A percentile compares a stretch with the other conserved stretches of the same genome.
Conservation (phyloP, 371 early-diverging fungal genomes). For the Lichtheimia corymbifera region DNA sequence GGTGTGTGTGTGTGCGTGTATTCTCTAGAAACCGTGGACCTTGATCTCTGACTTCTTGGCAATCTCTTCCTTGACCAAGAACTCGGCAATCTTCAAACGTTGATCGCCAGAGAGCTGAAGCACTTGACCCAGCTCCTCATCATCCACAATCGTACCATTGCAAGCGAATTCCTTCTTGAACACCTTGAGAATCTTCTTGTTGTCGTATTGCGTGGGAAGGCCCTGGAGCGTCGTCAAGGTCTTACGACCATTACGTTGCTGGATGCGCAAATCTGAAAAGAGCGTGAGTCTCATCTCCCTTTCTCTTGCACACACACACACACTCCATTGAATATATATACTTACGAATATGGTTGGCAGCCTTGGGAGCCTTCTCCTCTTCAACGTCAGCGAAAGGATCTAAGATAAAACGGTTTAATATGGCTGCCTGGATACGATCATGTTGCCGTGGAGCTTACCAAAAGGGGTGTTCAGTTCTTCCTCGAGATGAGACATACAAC, state of each 20-base stretch:
- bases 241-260: constrained; percentile 97
- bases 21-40: constrained; percentile 79
- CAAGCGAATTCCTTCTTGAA: constrained; percentile 98
- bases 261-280: constrained; percentile 90
- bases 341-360: constrained; percentile 78
- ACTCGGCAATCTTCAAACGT: constrained; percentile 80
- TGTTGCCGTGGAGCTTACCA: constrained; percentile 10
- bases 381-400: constrained; percentile 88
- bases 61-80: constrained; percentile 78
- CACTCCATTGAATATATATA: constrained; percentile 8
- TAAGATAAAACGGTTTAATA: constrained; percentile 13
- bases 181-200: constrained; percentile 87
- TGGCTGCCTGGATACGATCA: not conserved
- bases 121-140: constrained; percentile 88
- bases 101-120: constrained; percentile 97
- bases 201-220: constrained; percentile 84
- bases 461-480: constrained; percentile 28
- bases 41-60: constrained; percentile 85
- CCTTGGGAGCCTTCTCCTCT: constrained; percentile 53
- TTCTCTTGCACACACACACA: not conserved
- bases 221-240: constrained; percentile 91
- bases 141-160: constrained; percentile 92
- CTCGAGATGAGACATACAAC: constrained; percentile 21
- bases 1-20: not conserved
- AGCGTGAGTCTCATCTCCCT: not conserved